Base-by-base conservation (phyloP, 139 green algal genomes). In the Tetraselmis chui region DNA sequence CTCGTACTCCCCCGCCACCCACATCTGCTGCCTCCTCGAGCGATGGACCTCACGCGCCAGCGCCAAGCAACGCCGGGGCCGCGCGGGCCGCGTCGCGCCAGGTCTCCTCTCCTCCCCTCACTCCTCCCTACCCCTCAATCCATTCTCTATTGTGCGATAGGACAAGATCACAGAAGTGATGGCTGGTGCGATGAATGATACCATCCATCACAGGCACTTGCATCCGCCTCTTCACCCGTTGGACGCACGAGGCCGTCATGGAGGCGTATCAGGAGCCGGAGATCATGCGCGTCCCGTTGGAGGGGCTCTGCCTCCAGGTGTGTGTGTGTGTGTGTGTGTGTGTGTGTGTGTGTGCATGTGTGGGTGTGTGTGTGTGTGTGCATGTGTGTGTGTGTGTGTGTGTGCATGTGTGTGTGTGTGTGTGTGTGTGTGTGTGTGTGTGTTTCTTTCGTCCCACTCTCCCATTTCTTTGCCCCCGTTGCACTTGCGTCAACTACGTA, bases 1-100 rank as follows among this genome's bases (percentile, higher is more conserved):
- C 85, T 91, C 86, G 76, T 97, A 93, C 79, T 93, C 97, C 81
- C 87, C 93, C 1, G 93, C 92, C 86, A 95, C 89, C 0, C 89
- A 85, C 11, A 91, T 97, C 2, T 91, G 87, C 11, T 95, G 91
- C 11, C 90, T 97, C 45, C 89, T 92, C 81, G 78, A 79, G 76
- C 24, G 32, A 5, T 67, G 45, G 45, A 67, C 45, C 45, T 67
- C 45, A 5, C 45, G 45, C 18, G 45, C 45, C 45, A 90, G 82
- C 79, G 93, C 91, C 87, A 82, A 81, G 81, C 94, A 97, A 86
- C 84, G 94, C 24, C 75, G 88, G 23, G 94, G 94, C 1, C 87
- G 94, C 2, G 94, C 94, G 28, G 94, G 93, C 22, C 87, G 94
- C 23, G 45, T 67, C 11, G 45, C 45, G 45, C 45, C 45, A 67